These are phyloP conservation scores for Plasmodium vivax DNA, from an alignment of 169 alveolate species.

Conservation along the genomic window DNA sequence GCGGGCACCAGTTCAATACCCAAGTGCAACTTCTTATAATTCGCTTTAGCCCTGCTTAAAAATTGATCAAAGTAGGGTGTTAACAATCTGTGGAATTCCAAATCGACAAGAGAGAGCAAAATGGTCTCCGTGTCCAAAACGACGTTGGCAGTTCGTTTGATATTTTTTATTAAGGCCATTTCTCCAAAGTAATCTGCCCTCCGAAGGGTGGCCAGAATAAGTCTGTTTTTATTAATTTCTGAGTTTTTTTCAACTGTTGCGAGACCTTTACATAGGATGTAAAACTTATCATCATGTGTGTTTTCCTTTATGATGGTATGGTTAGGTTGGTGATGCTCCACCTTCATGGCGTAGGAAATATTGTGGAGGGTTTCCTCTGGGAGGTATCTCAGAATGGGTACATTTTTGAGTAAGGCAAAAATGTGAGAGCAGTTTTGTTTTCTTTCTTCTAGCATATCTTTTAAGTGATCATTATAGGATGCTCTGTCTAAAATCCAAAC, in stretches of 20 bases:
- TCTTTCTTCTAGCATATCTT: slow-evolving; percentile 71
- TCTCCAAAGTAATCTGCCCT: slow-evolving; percentile 98
- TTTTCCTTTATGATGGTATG: slow-evolving; percentile 69
- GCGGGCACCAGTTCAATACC: not conserved
- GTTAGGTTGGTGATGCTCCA: slow-evolving; percentile 55
- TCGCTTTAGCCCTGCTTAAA: slow-evolving; percentile 72
- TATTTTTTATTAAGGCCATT: slow-evolving; percentile 93
- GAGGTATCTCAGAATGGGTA: slow-evolving; percentile 61
- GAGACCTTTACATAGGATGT: slow-evolving; percentile 67
- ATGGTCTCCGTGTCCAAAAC: slow-evolving; percentile 50
- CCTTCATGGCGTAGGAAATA: slow-evolving; percentile 68
- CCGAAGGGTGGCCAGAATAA: slow-evolving; percentile 35
- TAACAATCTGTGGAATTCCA: slow-evolving; percentile 63
- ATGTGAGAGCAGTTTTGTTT: slow-evolving; percentile 49
- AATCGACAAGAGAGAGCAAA: slow-evolving; percentile 16
- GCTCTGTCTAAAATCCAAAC: slow-evolving; percentile 52
- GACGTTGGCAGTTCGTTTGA: slow-evolving; percentile 96
- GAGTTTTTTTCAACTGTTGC: slow-evolving; percentile 71
- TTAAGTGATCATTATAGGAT: slow-evolving; percentile 31
- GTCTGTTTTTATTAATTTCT: slow-evolving; percentile 30
- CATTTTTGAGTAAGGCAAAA: slow-evolving; percentile 48
- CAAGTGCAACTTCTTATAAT: slow-evolving; percentile 47
- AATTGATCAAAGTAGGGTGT: slow-evolving; percentile 53
- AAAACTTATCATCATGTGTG: slow-evolving; percentile 65
- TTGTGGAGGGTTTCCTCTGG: slow-evolving; percentile 51